Conservation (phyloP, 345 rosid genomes). For the Camelina hispida region DNA sequence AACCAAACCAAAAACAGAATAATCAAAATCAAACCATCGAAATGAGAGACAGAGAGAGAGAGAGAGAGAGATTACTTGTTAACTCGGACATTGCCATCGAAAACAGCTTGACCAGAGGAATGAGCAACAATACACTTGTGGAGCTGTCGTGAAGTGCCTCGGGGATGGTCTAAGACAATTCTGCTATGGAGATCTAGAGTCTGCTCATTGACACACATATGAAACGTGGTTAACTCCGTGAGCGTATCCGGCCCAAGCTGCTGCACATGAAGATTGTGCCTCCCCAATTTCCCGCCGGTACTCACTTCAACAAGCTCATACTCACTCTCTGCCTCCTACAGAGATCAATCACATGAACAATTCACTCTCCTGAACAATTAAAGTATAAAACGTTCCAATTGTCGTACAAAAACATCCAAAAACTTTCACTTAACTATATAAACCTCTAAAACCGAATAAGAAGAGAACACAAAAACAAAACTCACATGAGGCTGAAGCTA, state of each 20-base stretch:
- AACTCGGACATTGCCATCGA: slow-evolving; percentile 87
- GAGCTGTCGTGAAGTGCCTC: slow-evolving; percentile 77
- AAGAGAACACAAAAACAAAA: neutral
- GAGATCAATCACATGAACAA: slow-evolving; percentile 9
- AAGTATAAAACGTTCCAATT: neutral
- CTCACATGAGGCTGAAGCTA: slow-evolving; percentile 1
- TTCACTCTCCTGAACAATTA: slow-evolving; percentile 10
- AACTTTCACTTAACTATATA: neutral
- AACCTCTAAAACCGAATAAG: neutral
- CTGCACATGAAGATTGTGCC: slow-evolving; percentile 91
- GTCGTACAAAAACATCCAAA: neutral
- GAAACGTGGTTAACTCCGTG: slow-evolving; percentile 83
- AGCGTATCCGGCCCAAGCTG: slow-evolving; percentile 86
- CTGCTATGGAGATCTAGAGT: slow-evolving; percentile 91
- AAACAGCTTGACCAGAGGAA: slow-evolving; percentile 89
- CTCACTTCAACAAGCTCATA: slow-evolving; percentile 92
- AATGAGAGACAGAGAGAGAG: neutral
- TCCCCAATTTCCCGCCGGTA: slow-evolving; percentile 87
- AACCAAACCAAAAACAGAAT: neutral
- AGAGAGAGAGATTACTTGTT: slow-evolving; percentile 60
- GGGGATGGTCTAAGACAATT: slow-evolving; percentile 87
- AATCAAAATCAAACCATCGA: neutral
- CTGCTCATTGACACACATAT: slow-evolving; percentile 70
- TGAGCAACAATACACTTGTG: slow-evolving; percentile 96
- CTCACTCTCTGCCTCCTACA: slow-evolving; percentile 72